Evolutionary conservation across 179 eudicot species (phyloP).

Genomic region (Camellia oleifera): DNA sequence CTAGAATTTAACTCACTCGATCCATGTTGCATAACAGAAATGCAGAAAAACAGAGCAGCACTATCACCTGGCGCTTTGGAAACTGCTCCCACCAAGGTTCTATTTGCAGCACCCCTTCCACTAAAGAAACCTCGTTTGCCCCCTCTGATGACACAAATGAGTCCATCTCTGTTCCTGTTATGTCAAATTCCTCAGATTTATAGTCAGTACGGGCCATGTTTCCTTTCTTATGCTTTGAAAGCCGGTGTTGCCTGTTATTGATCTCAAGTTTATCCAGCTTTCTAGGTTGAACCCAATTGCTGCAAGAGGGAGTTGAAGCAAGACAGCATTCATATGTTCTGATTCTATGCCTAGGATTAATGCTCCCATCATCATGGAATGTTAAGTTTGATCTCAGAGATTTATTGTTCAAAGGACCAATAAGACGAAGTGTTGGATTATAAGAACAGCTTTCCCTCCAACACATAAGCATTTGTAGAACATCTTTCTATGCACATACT

Average conservation of each 20-base stretch:
- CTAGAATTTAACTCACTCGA: slow-evolving; percentile 58
- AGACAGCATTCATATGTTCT: slow-evolving; percentile 30
- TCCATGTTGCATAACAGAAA: too few relatives aligned
- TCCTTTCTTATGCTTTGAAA: slow-evolving; percentile 28
- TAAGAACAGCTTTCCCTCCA: slow-evolving; percentile 31
- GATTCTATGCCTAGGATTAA: slow-evolving; percentile 27
- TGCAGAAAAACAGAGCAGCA: too few relatives aligned
- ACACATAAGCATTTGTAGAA: slow-evolving; percentile 26
- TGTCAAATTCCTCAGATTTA: slow-evolving; percentile 74
- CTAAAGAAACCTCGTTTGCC: slow-evolving; percentile 46
- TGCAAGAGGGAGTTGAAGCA: too few relatives aligned
- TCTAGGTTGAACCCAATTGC: slow-evolving; percentile 25
- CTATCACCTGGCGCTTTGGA: too few relatives aligned
- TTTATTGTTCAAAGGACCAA: slow-evolving; percentile 29
- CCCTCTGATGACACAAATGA: too few relatives aligned
- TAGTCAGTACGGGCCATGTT: too few relatives aligned
- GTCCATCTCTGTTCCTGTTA: too few relatives aligned
- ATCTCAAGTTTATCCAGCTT: slow-evolving; percentile 39
- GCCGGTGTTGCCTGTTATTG: too few relatives aligned
- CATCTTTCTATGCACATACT: slow-evolving; percentile 26
- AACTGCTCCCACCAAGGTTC: slow-evolving; percentile 60
- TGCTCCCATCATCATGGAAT: slow-evolving; percentile 15
- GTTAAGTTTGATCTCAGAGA: slow-evolving; percentile 23
- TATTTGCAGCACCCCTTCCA: slow-evolving; percentile 26
- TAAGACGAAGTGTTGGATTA: slow-evolving; percentile 31